A percentile compares a stretch with the other conserved stretches of the same genome.
Evolutionary conservation across 140 eudicot genomes (phyloP).

Genomic region (Stevia rebaudiana): DNA sequence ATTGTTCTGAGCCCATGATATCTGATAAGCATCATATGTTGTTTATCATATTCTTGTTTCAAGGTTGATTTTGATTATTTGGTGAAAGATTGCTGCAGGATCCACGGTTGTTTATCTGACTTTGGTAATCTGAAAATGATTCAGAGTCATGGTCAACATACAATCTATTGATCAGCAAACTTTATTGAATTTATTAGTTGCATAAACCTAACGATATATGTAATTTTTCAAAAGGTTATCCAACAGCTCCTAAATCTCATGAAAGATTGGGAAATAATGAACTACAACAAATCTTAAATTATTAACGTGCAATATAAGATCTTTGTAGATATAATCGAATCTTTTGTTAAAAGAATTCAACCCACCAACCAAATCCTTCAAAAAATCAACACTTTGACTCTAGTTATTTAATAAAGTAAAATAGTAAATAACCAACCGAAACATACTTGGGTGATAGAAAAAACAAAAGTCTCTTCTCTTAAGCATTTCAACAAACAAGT

Average conservation of each 20-base stretch:
- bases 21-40: conserved; percentile 37
- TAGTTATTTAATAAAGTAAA: conserved; percentile 13
- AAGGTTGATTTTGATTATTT: conserved; percentile 1
- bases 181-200: neutral
- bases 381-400: conserved; percentile 31
- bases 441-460: neutral
- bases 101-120: neutral
- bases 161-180: neutral
- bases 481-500: conserved; percentile 26
- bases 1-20: conserved; percentile 67
- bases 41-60: conserved; percentile 1
- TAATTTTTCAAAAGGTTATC: neutral
- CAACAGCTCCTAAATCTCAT: neutral
- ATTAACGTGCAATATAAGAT: neutral
- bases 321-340: neutral
- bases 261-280: neutral
- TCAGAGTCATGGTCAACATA: neutral
- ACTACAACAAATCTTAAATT: neutral
- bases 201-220: neutral
- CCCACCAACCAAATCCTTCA: conserved; percentile 13
- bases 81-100: neutral
- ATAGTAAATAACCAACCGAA: conserved; percentile 15
- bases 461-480: neutral
- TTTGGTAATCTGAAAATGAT: neutral
- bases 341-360: neutral